phyloP scores from a whole-genome alignment of 352 stramenopile species.

The Globisporangium perplexum region DNA sequence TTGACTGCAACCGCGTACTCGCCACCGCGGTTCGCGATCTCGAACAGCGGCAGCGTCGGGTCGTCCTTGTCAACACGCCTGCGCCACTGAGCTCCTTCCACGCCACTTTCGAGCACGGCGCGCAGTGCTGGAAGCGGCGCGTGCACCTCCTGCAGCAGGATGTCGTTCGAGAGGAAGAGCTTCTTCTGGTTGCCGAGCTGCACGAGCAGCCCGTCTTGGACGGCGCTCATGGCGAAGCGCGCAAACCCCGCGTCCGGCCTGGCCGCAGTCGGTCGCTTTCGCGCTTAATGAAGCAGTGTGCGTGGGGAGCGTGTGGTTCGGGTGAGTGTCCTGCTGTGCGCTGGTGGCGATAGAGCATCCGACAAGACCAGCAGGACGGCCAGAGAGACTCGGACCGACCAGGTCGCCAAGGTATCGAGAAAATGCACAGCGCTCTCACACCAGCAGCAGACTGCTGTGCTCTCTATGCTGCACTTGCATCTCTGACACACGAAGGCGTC shows the following conservation, averaged over 20 bases:
- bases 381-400: background rate
- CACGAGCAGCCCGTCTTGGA: constrained; percentile 23
- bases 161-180: constrained; percentile 27
- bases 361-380: background rate
- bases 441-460: background rate
- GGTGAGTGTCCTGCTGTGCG: no score
- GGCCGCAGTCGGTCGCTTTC: background rate
- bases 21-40: constrained; percentile 7
- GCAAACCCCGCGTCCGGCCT: no score
- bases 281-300: background rate
- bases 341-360: background rate
- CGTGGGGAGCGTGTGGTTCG: no score
- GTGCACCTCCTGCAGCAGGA: constrained; percentile 21
- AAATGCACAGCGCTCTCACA: background rate
- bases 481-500: background rate
- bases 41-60: constrained; percentile 17
- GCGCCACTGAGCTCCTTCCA: constrained; percentile 14
- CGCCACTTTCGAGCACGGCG: constrained; percentile 12
- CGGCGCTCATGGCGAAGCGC: constrained; percentile 2
- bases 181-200: constrained; percentile 32
- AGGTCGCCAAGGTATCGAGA: background rate
- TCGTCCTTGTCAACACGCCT: constrained; percentile 19
- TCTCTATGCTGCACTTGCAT: background rate
- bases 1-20: constrained; percentile 37
- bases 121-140: constrained; percentile 13